Base-by-base conservation (phyloP, 345 rosid genomes). In the Ailanthus altissimus region DNA sequence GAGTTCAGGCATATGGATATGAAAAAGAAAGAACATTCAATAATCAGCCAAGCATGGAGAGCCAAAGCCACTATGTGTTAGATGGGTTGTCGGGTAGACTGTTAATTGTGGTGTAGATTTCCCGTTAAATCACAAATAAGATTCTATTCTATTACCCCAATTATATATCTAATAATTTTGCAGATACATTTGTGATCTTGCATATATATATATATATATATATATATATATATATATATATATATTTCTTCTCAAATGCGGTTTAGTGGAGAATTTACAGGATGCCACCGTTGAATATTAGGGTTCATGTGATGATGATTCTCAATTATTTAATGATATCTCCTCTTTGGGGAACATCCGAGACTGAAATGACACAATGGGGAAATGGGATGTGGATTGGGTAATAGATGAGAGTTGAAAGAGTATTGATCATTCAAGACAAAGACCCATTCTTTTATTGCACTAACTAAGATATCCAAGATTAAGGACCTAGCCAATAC, bases 341-440 rank as follows among this genome's bases (percentile, higher is more conserved):
- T 67, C 75, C 79, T 65, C 70, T 66, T 79, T 73, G 43, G 81
- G 86, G 83, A 58, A 80, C 85, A 81, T 46, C 21, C 15, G 58
- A 70, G 73, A 76, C 68, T 73, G 84, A 77, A 26, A 70, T 59
- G 86, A 79, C 83, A 79, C 77, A 77, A 36, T 65, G 46, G 63
- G 75, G 75, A 84, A 62, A 75, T 72, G 67, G 73, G 62, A 71
- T 59, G 45, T 61, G 60, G 61, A 67, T 76, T 76, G 71, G 43
- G 68, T 40, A 75, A 59, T 74, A 56, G 47, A 83, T 69, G 64
- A 78, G 64, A 63, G 58, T 49, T 70, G 56, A n/a, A n/a, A n/a
- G n/a, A n/a, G 8, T 28, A 51, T 23, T 40, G 36, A 53, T 71
- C 36, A 53, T 42, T 70, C 84, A 67, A 75, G 66, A 67, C 21